phyloP scores from a whole-genome alignment of 169 alveolate species.

The Prorocentrum cordatum region DNA sequence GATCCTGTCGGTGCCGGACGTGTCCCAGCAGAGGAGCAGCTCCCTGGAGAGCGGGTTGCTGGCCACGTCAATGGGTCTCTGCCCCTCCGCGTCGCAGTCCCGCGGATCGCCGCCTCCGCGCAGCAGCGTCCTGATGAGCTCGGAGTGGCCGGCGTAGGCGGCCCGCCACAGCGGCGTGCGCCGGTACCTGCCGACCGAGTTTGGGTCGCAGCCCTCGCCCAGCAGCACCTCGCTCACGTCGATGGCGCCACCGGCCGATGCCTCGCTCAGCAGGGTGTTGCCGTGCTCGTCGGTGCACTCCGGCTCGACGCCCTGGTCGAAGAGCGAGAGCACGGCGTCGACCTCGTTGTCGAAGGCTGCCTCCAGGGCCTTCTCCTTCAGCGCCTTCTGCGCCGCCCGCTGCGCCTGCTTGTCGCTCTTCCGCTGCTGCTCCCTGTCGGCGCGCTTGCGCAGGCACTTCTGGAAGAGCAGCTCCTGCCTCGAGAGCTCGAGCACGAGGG shows the following conservation, averaged over 20 bases:
- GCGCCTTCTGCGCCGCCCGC: conserved; percentile 29
- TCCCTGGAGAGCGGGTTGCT: conserved; percentile 30
- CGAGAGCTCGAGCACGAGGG: not conserved
- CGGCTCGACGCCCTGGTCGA: conserved; percentile 47
- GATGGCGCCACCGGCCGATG: conserved; percentile 47
- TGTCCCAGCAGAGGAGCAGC: conserved; percentile 27
- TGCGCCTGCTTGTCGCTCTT: conserved; percentile 12
- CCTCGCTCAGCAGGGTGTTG: conserved; percentile 33
- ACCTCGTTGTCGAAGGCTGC: conserved; percentile 57
- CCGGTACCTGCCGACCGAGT: conserved; percentile 32
- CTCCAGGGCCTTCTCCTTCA: too few species aligned
- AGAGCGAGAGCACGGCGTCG: not conserved
- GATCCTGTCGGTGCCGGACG: conserved; percentile 33
- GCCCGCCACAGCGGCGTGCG: conserved; percentile 65
- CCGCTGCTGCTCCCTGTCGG: conserved; percentile 28
- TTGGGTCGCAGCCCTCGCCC: conserved; percentile 52
- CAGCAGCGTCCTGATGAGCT: conserved; percentile 27
- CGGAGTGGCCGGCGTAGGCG: conserved; percentile 37
- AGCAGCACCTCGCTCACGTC: conserved; percentile 38
- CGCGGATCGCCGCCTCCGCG: conserved; percentile 38
- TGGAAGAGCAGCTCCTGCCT: not conserved
- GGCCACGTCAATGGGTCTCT: conserved; percentile 54
- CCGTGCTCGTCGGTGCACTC: conserved; percentile 47
- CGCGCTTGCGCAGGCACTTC: conserved; percentile 39
- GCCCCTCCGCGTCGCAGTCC: conserved; percentile 31